phyloP scores from a whole-genome alignment of 1,284 basidiomycete genomes.

The Ceratobasidium sp. region DNA sequence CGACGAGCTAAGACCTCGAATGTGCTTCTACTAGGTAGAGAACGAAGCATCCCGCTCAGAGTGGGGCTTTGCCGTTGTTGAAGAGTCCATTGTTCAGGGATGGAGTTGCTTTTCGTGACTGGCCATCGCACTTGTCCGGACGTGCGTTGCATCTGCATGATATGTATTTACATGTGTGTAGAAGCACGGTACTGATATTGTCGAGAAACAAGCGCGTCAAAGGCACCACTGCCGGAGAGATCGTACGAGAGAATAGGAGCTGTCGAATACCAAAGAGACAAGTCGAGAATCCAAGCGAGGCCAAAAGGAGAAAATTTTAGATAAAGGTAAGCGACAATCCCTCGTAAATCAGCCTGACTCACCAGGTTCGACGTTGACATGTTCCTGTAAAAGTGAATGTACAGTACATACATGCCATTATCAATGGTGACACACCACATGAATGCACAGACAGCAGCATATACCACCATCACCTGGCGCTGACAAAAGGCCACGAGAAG shows the following conservation, averaged over 20 bases:
- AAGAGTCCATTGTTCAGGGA: not conserved
- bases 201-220: slow-evolving; percentile 1
- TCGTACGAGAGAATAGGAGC: not conserved
- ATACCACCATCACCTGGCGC: too few species aligned
- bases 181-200: not conserved
- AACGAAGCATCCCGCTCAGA: not conserved
- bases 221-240: too few species aligned
- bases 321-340: not conserved
- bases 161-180: slow-evolving; percentile 19
- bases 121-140: not conserved
- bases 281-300: not conserved
- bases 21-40: not conserved
- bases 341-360: not conserved
- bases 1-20: slow-evolving; percentile 16
- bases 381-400: too few species aligned
- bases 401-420: too few species aligned
- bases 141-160: slow-evolving; percentile 19
- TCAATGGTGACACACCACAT: too few species aligned
- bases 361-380: too few species aligned
- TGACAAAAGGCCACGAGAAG: too few species aligned
- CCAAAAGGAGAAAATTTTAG: not conserved
- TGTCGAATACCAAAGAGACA: not conserved
- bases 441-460: too few species aligned
- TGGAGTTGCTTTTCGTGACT: slow-evolving; percentile 18
- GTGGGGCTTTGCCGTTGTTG: not conserved